Evolutionary conservation across 805 yeast genomes (phyloP), one percentile per base, ranked within the genome.

Genomic region (Millerago galiae): DNA sequence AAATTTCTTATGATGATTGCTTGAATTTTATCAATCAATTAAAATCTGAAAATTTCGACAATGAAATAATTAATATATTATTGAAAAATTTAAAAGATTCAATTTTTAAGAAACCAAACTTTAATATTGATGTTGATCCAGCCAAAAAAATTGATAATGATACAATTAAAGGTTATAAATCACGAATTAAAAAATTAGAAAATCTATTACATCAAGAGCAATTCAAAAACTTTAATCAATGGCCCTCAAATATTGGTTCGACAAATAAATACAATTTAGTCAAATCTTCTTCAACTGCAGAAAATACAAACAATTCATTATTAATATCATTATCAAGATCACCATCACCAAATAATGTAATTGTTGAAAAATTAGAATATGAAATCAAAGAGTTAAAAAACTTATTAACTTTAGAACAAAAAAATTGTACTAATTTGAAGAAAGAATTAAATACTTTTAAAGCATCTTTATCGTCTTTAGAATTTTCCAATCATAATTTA

Each of bases 141-240:
- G 3, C 35, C 6, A 32, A 32, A 11, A 25, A 13, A 3, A 17
- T 34, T 3, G 40, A 38, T 30, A n/a, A 26, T 4, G 77, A 71
- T 34, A 54, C 73, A 11, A 64, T 83, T 10, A 71, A 71, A 48
- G 86, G 85, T 0, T 81, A 88, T 49, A 82, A 82, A 57, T 61
- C 75, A 10, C 67, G 95, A 41, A 85, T 91, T 33, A 77, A 76
- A 47, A 83, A 83, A 51, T 70, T 91, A 40, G 96, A 89, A 52
- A 81, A 77, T 42, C 61, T 88, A 31, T 63, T 89, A 13, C 93
- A 88, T 56, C 87, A 84, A 48, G 83, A 79, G 41, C 86, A 77
- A 49, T 78, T 72, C 54, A 72, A 72, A 36, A 74, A 77, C 40
- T 66, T 78, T 31, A 70, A 69, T 27, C 63, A 61, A 38, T 68